Evolutionary conservation across 208 protist genomes (phyloP), one percentile per base, ranked within the genome.

Genomic region (Vickermania ingenoplastis): DNA sequence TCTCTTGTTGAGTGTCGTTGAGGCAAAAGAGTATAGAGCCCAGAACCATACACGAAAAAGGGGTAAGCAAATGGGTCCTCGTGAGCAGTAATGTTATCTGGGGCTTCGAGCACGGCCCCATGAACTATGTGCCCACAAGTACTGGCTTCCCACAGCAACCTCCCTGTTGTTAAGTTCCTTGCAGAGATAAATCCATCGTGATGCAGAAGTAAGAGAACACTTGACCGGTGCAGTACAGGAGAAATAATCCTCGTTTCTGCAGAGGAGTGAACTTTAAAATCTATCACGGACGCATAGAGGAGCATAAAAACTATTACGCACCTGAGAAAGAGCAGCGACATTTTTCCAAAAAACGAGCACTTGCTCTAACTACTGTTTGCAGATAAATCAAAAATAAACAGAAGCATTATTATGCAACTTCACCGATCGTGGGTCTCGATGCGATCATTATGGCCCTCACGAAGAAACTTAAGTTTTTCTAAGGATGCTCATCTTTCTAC

Each of bases 161-260:
- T 54, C 7, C 50, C 50, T 7, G 13, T 26, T 27, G 21, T 17
- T 25, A 26, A 17, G 22, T 54, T 26, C 11, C 22, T 5, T 54
- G 50, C 50, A 54, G 50, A 11, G 11, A 54, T 25, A 25, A 17
- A 13, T 54, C 50, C 50, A 54, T 54, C 50, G 24, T 54, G 7
- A 26, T 54, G 50, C 50, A 54, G 24, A 11, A 54, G 24, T 13
- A 54, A 25, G n/a, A 54, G 7, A 11, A 54, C 22, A 26, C 23
- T 54, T 5, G 50, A 28, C 7, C 21, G 50, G 50, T 54, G 13
- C 5, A 54, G 17, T 17, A 17, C 7, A n/a, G 36, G 36, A 45
- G 36, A 45, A n/a, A 45, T 45, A 7, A 45, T 17, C 17, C 36
- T 17, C 7, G 36, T 17, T n/a, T 45, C 17, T 45, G 36, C 11